Conservation (phyloP, 371 early-diverging fungal species). For the Lichtheimia hyalospora region DNA sequence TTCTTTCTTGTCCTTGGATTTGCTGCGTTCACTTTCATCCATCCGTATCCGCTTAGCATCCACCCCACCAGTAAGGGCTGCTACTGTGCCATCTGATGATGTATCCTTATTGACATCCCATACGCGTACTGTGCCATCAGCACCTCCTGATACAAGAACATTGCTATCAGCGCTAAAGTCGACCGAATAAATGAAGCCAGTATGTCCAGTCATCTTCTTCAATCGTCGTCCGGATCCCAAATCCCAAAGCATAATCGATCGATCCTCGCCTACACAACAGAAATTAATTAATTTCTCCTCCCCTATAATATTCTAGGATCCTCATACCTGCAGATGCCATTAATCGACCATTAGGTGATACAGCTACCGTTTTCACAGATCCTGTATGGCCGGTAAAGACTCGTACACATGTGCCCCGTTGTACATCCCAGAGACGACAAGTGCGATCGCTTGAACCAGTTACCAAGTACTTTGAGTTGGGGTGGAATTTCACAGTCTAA, state of each 20-base stretch:
- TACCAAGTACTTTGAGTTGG: slow-evolving; percentile 96
- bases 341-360: slow-evolving; percentile 94
- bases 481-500: slow-evolving; percentile 95
- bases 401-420: slow-evolving; percentile 90
- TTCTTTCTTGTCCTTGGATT: slow-evolving; percentile 26
- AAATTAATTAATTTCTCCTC: neutral
- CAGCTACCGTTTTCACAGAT: slow-evolving; percentile 82
- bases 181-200: slow-evolving; percentile 84
- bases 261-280: slow-evolving; percentile 71
- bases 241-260: slow-evolving; percentile 94
- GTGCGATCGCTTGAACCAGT: slow-evolving; percentile 96
- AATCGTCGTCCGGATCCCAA: slow-evolving; percentile 85
- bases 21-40: slow-evolving; percentile 26
- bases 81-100: slow-evolving; percentile 16
- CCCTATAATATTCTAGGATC: too few species aligned
- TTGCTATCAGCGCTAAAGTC: slow-evolving; percentile 85
- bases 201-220: slow-evolving; percentile 86
- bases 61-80: slow-evolving; percentile 4
- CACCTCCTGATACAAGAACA: slow-evolving; percentile 86
- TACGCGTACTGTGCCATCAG: slow-evolving; percentile 91
- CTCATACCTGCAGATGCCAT: slow-evolving; percentile 86
- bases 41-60: slow-evolving; percentile 37
- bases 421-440: slow-evolving; percentile 96
- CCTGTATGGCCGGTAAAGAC: slow-evolving; percentile 94
- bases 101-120: slow-evolving; percentile 89